Base-by-base conservation (phyloP, 176 grass and related monocot species). In the Panicum miliaceum region DNA sequence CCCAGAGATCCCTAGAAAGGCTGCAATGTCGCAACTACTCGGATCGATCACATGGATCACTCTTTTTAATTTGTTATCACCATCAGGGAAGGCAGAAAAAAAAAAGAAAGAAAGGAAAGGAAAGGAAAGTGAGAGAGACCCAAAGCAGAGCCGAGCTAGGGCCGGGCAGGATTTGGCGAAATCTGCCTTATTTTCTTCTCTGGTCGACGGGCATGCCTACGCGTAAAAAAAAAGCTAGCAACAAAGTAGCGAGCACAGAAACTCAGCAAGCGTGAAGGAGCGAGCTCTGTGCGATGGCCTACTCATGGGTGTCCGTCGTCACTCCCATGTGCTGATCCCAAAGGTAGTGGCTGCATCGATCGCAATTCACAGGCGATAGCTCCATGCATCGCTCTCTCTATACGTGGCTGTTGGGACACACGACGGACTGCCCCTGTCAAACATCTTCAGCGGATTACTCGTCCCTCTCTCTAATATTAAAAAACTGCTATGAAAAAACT, bases 311-410 rank as follows among this genome's bases (percentile, higher is more conserved):
- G 52, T 16, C 22, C n/a, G 45, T 22, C 67, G 63, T 42, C 73
- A 73, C 50, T 58, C 52, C 52, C 82, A 85, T 81, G 87, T 89
- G 76, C 62, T 52, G 62, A 61, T 66, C 46, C 50, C 11, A 32
- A 18, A 4, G 45, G 46, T 15, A 54, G 20, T 12, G 47, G 45
- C 22, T 47, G 35, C 40, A 6, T 29, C 36, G 48, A 27, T 74
- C 51, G 62, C 75, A 10, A 69, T 68, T 32, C 29, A 46, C 40
- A 10, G 16, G 59, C 27, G 32, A 50, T 10, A n/a, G 48, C 38
- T 61, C 69, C 60, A 48, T 83, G 68, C 68, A 15, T 16, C 23
- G 13, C 16, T 22, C 22, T 22, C 22, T 25, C 22, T 23, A 25
- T 58, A 22, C 0, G 11, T 25, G 22, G 1, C 53, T 19, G 22